Evolutionary conservation across 306 rosid genomes (phyloP), one percentile per base, ranked within the genome.

Genomic region (Vigna angularis): DNA sequence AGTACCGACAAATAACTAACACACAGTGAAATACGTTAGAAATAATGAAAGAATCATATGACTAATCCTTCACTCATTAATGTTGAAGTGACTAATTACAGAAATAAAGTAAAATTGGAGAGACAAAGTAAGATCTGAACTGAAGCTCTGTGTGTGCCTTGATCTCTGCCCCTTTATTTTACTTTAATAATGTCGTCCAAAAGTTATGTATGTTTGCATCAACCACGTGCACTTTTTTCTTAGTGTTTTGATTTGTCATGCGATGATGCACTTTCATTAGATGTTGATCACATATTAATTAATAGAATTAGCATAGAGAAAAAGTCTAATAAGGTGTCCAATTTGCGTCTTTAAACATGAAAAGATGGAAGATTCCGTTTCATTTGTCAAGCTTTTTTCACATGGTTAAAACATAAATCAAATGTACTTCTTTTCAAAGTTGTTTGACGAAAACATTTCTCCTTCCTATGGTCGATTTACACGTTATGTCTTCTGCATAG

Each of bases 1-100:
- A 45, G 66, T 77, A 65, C 81, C 85, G 85, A 85, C 88, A 85
- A 81, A 77, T 85, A 81, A 81, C 83, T 61, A 81, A 81, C 81
- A 45, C 72, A 81, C 81, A 68, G 88, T 77, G 51, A 73, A 73
- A 68, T 81, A n/a, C 62, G 57, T 72, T 72, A 72, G 26, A 73
- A 77, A 81, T 66, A 78, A 66, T 80, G 72, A 20, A 66, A 73
- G 32, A 72, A 34, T 11, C 82, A 34, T 14, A 66, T 79, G 65
- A 68, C 44, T 49, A 50, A 8, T 34, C 44, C 8, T 61, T 73
- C 70, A 34, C 68, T 79, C 36, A 69, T 59, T 70, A 56, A 66
- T 8, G 61, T 12, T 30, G 73, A 67, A 65, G 53, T 28, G 70
- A 65, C 74, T 20, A 70, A 26, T 55, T 15, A 68, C 1, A 36